phyloP scores from a whole-genome alignment of 139 green algal species.

The Spirogloea muscicola region DNA sequence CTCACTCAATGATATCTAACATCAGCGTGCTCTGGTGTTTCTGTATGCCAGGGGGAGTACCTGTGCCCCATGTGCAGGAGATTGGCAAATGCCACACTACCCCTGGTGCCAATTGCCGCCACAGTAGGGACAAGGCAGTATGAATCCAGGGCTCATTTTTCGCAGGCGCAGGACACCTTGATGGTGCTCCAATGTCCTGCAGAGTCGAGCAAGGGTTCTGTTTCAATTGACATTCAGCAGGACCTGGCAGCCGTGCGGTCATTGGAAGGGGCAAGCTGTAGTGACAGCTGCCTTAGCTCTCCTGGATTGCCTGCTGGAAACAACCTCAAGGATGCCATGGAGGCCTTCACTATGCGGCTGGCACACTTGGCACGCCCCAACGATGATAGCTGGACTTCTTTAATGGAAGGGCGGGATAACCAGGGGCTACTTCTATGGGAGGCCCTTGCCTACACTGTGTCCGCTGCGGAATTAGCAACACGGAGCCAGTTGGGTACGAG shows the following conservation, averaged over 20 bases:
- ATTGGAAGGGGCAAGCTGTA: too few species aligned
- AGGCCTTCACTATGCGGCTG: constrained; percentile 10
- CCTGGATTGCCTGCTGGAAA: neutral
- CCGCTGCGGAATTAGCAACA: constrained; percentile 18
- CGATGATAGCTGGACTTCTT: neutral
- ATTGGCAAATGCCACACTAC: constrained; percentile 35
- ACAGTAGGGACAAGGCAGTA: too few species aligned
- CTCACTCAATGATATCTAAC: too few species aligned
- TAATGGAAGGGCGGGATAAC: neutral
- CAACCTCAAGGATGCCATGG: constrained; percentile 1
- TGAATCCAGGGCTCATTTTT: too few species aligned
- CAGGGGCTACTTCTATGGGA: constrained; percentile 25
- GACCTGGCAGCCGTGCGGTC: too few species aligned
- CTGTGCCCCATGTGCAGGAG: constrained; percentile 48
- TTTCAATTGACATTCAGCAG: too few species aligned
- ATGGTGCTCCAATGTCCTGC: too few species aligned
- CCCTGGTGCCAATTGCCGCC: constrained; percentile 8
- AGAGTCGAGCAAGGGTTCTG: too few species aligned
- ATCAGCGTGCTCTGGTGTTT: neutral
- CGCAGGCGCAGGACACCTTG: too few species aligned
- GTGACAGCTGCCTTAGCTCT: too few species aligned
- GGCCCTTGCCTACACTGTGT: constrained; percentile 23
- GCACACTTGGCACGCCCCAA: neutral
- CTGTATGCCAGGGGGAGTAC: constrained; percentile 43
- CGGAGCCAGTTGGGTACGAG: neutral